Evolutionary conservation across 2,329 filamentous ascomycete species (phyloP).

Genomic region (Neocatenulostroma microsporum): DNA sequence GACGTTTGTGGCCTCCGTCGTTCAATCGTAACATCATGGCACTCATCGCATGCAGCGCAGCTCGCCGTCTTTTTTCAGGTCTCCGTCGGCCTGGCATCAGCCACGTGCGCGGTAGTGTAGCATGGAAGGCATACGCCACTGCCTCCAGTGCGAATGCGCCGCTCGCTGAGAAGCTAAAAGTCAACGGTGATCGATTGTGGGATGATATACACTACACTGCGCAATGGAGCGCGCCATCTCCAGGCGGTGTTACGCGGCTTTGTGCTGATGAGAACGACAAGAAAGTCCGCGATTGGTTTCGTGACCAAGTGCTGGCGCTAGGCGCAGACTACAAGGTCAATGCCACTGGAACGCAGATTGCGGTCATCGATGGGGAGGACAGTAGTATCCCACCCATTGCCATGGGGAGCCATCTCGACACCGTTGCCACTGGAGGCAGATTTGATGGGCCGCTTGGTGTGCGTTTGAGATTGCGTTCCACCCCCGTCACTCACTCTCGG

Average conservation of each 20-base stretch:
- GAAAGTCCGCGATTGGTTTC: constrained; percentile 20
- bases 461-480: not conserved
- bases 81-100: too few species aligned
- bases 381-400: constrained; percentile 21
- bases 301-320: constrained; percentile 13
- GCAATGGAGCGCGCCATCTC: constrained; percentile 12
- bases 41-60: too few species aligned
- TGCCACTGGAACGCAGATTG: constrained; percentile 19
- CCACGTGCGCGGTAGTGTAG: not conserved
- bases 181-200: constrained; percentile 8
- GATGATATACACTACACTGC: constrained; percentile 15
- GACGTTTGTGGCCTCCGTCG: too few species aligned
- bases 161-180: constrained; percentile 4
- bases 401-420: constrained; percentile 18
- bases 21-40: too few species aligned
- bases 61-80: too few species aligned
- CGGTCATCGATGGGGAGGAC: constrained; percentile 14
- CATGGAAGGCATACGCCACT: not conserved
- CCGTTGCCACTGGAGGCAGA: constrained; percentile 21
- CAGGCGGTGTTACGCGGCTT: constrained; percentile 12
- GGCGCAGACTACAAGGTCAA: constrained; percentile 14
- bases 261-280: constrained; percentile 18
- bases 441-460: constrained; percentile 23
- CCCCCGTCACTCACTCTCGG: not conserved
- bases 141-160: constrained; percentile 3